Base-by-base conservation (phyloP, 495 filamentous ascomycete species). In the Cercophora sp. region DNA sequence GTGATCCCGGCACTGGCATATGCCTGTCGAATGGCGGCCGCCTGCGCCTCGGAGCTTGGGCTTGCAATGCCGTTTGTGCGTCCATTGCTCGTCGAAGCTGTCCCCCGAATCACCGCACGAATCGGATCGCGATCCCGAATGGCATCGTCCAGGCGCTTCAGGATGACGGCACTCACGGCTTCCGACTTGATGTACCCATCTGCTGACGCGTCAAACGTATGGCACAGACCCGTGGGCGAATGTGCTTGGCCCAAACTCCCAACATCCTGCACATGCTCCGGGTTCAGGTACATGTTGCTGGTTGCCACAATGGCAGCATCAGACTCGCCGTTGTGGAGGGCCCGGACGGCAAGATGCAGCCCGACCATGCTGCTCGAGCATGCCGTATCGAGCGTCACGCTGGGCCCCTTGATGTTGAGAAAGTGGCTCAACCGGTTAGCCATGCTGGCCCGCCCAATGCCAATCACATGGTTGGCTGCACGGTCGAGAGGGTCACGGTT, bases 151-250 rank as follows among this genome's bases (percentile, higher is more conserved):
- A 85, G 66, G 8, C 61, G 61, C 62, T 87, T 88, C 5, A 70
- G n/a, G 5, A 48, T 36, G 4, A 58, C 25, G 18, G 29, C 66
- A 15, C 60, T 72, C 10, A 83, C 56, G 0, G 71, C 84, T 52
- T 88, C 85, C 1, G n/a, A n/a, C n/a, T n/a, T n/a, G n/a, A n/a
- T n/a, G n/a, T n/a, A 86, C 0, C 84, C 64, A 47, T 67, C 61
- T 4, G 56, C 61, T 2, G 58, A 18, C 9, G 51, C 40, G 20
- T 67, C 64, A 19, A 65, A 67, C 2, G 59, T 57, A 26, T 63
- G 52, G 34, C 53, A 65, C 3, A 48, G 52, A 4, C 64, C 64
- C 22, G 62, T 55, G 2, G 55, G 52, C 20, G 54, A 13, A n/a
- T n/a, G n/a, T n/a, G n/a, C n/a, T n/a, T n/a, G n/a, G n/a, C n/a